These are phyloP conservation scores for Podospora australis DNA, from an alignment of 495 filamentous ascomycete genomes.

Conservation along the genomic window DNA sequence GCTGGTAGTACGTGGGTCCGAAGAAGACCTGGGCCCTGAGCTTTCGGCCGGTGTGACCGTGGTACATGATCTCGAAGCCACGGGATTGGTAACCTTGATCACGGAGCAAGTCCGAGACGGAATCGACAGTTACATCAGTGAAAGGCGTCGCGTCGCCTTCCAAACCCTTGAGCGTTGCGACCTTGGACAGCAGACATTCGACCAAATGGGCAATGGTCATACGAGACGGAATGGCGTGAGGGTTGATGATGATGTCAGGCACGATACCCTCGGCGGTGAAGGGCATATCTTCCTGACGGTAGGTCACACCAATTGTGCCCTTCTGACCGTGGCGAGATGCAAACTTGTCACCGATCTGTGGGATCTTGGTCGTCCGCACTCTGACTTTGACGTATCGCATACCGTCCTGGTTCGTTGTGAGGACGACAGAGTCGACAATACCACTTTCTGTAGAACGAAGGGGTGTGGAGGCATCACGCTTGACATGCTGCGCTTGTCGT, in stretches of 20 bases:
- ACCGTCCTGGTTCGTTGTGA: conserved; percentile 88
- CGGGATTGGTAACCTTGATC: conserved; percentile 93
- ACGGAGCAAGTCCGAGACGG: conserved; percentile 81
- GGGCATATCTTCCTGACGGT: conserved; percentile 96
- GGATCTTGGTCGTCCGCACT: conserved; percentile 94
- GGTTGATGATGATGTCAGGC: conserved; percentile 97
- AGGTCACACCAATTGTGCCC: conserved; percentile 97
- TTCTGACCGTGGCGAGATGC: conserved; percentile 99
- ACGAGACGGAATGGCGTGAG: conserved; percentile 97
- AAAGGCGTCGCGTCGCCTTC: conserved; percentile 98
- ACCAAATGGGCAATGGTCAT: conserved; percentile 99
- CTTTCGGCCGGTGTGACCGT: conserved; percentile 93
- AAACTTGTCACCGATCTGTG: conserved; percentile 99
- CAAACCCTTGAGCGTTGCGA: conserved; percentile 78
- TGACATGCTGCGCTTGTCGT: conserved; percentile 79
- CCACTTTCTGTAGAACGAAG: conserved; percentile 92
- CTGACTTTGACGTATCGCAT: conserved; percentile 93
- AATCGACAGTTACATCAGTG: conserved; percentile 93
- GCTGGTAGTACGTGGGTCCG: conserved; percentile 98
- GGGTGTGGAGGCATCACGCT: conserved; percentile 90
- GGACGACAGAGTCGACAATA: conserved; percentile 86
- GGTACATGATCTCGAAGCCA: conserved; percentile 98
- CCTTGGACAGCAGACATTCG: conserved; percentile 95
- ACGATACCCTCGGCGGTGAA: conserved; percentile 88
- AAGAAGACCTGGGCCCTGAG: conserved; percentile 91